Conservation (phyloP, 306 rosid genomes). For the Ochetophila trinervis region DNA sequence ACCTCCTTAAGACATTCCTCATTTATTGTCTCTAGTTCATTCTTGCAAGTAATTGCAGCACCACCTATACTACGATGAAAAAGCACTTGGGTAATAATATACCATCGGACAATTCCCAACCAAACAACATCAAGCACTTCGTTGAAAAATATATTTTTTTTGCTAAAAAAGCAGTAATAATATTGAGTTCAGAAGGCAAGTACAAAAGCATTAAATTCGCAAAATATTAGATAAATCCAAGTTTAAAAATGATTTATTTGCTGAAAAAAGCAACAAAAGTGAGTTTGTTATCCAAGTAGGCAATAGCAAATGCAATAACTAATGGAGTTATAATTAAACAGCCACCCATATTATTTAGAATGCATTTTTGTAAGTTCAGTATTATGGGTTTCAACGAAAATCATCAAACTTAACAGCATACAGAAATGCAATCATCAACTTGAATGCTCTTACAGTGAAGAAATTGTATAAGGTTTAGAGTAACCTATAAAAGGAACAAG, state of each 20-base stretch:
- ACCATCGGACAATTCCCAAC: background rate
- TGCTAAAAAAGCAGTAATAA: too few species aligned
- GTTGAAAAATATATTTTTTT: too few species aligned
- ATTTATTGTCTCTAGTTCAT: conserved; percentile 72
- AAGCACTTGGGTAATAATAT: background rate
- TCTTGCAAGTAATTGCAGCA: conserved; percentile 85
- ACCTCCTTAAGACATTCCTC: conserved; percentile 65
- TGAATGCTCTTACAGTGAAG: background rate
- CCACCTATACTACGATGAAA: conserved; percentile 52
- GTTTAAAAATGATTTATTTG: background rate
- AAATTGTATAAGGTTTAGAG: background rate
- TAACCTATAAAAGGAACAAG: background rate
- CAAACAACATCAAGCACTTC: too few species aligned
- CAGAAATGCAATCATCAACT: background rate
- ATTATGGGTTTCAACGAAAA: background rate
- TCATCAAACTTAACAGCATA: background rate
- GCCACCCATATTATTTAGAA: conserved; percentile 1
- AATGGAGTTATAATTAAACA: conserved; percentile 4
- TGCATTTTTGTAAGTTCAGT: background rate
- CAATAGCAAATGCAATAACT: background rate
- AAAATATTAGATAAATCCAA: background rate
- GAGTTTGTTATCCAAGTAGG: conserved; percentile 4
- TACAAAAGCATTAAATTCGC: background rate
- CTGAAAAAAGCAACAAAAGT: background rate
- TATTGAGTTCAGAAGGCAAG: too few species aligned